These are phyloP conservation scores for Exophiala spinifera DNA, from an alignment of 2,329 filamentous ascomycete genomes.

Conservation along the genomic window DNA sequence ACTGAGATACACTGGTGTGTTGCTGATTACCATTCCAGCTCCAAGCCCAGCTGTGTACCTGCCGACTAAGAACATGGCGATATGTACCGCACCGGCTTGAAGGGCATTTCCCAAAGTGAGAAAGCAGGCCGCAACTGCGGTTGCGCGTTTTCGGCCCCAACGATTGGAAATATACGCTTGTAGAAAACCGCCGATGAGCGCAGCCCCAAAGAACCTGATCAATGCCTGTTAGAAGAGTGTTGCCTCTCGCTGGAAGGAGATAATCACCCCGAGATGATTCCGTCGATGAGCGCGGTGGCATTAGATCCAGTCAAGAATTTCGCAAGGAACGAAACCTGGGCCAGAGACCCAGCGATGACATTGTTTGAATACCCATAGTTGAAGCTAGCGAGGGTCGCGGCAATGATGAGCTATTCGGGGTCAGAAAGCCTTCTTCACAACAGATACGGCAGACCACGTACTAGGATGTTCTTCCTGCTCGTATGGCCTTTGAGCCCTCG, in stretches of 20 bases:
- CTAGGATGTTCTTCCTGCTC: neutral
- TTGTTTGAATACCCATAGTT: conserved; percentile 34
- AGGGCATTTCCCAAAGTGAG: conserved; percentile 22
- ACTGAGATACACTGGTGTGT: conserved; percentile 17
- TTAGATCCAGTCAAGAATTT: conserved; percentile 29
- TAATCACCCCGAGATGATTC: conserved; percentile 25
- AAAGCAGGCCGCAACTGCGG: conserved; percentile 17
- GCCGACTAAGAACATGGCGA: conserved; percentile 26
- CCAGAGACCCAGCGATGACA: conserved; percentile 32
- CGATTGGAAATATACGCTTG: conserved; percentile 28
- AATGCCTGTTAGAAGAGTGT: neutral
- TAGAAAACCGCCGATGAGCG: conserved; percentile 27
- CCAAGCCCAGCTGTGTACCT: conserved; percentile 22
- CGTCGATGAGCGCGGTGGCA: conserved; percentile 23
- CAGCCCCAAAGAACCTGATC: conserved; percentile 28
- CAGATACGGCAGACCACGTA: neutral
- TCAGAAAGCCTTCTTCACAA: neutral
- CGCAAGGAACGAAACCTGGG: conserved; percentile 31
- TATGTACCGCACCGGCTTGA: conserved; percentile 22
- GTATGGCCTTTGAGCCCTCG: conserved; percentile 1
- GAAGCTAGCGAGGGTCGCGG: conserved; percentile 32
- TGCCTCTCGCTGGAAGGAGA: neutral
- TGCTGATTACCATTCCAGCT: conserved; percentile 16
- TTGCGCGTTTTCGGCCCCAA: conserved; percentile 28
- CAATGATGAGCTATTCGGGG: conserved; percentile 4